Evolutionary conservation across 2,329 filamentous ascomycete genomes (phyloP), one percentile per base, ranked within the genome.

Genomic region (Diaporthe ampelina): DNA sequence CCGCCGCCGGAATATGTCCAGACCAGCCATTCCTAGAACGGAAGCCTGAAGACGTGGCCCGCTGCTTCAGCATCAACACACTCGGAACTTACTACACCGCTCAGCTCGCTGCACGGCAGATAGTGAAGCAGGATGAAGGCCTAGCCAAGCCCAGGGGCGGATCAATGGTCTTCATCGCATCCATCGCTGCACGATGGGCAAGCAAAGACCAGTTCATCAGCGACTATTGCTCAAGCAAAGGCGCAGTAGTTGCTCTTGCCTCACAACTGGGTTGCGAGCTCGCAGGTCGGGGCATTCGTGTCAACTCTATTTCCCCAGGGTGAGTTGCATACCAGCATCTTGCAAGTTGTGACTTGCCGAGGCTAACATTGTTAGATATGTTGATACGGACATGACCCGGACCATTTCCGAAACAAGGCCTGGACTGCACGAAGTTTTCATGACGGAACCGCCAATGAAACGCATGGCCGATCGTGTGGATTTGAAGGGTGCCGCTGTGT

Each of bases 141-240:
- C 73, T 76, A 0, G 75, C 75, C 50, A 80, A 79, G 45, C 73
- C 77, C 0, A 65, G 76, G 0, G 80, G 78, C 19, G 81, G 81
- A 4, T 81, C 80, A 0, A 81, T 83, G 45, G 79, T 83, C 15
- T 69, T 81, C 70, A 82, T 83, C 68, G 81, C 80, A 7, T 83
- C 81, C 6, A 81, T 82, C 56, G 78, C 82, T 11, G 81, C 81
- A 0, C 77, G 81, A 50, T 75, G 78, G 11, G 79, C 80, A 7
- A 81, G 79, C 70, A 80, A 80, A 40, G 80, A 77, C 17, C 81
- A 82, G 72, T 74, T 61, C 13, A 81, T 78, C 0, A 82, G 81
- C 71, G 81, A 81, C 24, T 88, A 88, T 77, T 85, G 84, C 70
- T 84, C 86, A 3, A 84, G 82, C 56, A 89, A 88, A 76, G 85